Conservation (phyloP, 2,329 filamentous ascomycete genomes). For the Colletotrichum navitas region DNA sequence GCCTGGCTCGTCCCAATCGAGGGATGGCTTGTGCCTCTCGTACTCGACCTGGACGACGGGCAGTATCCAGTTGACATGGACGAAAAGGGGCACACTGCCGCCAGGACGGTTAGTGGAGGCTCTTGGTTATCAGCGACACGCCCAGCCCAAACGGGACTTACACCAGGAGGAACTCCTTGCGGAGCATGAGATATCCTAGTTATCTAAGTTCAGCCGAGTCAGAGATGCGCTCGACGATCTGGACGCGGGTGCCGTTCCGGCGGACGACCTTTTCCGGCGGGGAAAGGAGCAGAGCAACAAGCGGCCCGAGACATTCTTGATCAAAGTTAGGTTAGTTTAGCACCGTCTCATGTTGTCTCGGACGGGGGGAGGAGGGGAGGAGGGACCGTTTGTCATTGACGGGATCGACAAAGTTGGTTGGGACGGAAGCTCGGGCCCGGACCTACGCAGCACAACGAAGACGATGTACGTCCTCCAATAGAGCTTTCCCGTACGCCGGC, state of each 20-base stretch:
- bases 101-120: background rate
- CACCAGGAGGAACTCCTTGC: slow-evolving; percentile 45
- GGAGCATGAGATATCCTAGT: slow-evolving; percentile 41
- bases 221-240: slow-evolving; percentile 43
- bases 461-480: slow-evolving; percentile 47
- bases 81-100: slow-evolving; percentile 43
- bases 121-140: background rate
- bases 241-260: slow-evolving; percentile 46
- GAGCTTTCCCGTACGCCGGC: slow-evolving; percentile 45
- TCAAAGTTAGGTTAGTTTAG: slow-evolving; percentile 22
- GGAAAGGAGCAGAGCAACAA: slow-evolving; percentile 47
- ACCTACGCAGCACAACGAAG: slow-evolving; percentile 45
- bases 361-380: background rate
- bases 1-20: slow-evolving; percentile 47
- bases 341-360: slow-evolving; percentile 14
- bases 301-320: slow-evolving; percentile 45
- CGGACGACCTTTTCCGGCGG: slow-evolving; percentile 48
- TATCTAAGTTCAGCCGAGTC: slow-evolving; percentile 45
- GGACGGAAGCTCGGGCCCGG: background rate
- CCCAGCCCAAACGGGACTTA: background rate
- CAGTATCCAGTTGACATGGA: slow-evolving; percentile 44
- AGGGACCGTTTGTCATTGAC: background rate
- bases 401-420: background rate
- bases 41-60: background rate
- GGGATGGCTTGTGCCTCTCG: slow-evolving; percentile 42